Evolutionary conservation across 345 rosid genomes (phyloP).

Genomic region (Pelargonium nanum): DNA sequence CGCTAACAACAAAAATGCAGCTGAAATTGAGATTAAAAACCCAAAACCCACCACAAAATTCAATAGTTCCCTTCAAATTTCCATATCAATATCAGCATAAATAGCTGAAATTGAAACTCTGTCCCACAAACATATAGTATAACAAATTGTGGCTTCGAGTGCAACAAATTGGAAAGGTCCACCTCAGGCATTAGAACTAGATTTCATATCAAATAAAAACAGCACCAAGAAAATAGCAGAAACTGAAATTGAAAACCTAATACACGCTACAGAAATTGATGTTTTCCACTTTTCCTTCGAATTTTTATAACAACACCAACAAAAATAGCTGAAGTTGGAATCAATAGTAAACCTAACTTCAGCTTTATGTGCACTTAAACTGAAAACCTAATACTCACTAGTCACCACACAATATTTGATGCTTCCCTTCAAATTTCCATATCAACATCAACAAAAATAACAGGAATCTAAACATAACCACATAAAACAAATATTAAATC

Average conservation of each 20-base stretch:
- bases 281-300: too few species aligned
- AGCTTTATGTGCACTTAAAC: too few species aligned
- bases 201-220: too few species aligned
- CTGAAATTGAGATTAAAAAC: neutral
- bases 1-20: neutral
- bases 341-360: too few species aligned
- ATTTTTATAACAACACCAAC: too few species aligned
- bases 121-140: neutral
- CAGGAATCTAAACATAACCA: too few species aligned
- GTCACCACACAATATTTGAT: too few species aligned
- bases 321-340: too few species aligned
- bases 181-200: slow-evolving; percentile 57
- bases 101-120: neutral
- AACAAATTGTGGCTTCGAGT: neutral
- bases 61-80: neutral
- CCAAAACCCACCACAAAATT: neutral
- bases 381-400: too few species aligned
- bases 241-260: neutral
- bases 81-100: neutral
- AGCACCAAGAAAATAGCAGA: neutral
- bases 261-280: neutral
- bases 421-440: neutral
- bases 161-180: slow-evolving; percentile 1
- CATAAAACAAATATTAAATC: neutral
- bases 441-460: neutral